These are phyloP conservation scores for Cylindrotheca fusiformis DNA, from an alignment of 108 stramenopile species.

Conservation along the genomic window DNA sequence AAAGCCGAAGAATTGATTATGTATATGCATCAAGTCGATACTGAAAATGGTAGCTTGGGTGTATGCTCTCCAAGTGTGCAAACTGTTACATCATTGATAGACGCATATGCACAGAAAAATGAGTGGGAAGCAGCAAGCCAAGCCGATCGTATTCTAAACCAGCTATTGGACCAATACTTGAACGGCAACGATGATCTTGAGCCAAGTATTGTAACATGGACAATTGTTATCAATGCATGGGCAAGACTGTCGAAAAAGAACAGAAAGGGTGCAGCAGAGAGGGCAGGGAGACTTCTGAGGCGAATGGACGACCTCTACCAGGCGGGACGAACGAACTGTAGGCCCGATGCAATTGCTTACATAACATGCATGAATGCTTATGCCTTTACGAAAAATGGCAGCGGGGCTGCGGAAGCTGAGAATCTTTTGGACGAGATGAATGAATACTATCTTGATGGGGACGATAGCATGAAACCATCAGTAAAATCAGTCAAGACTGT, in stretches of 20 bases:
- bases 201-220: slow-evolving; percentile 49
- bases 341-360: slow-evolving; percentile 47
- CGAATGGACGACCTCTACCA: slow-evolving; percentile 53
- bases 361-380: slow-evolving; percentile 56
- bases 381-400: slow-evolving; percentile 34
- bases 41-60: slow-evolving; percentile 11
- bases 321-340: slow-evolving; percentile 33
- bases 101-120: slow-evolving; percentile 45
- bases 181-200: slow-evolving; percentile 32
- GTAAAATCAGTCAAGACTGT: slow-evolving; percentile 27
- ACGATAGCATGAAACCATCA: slow-evolving; percentile 41
- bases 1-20: slow-evolving; percentile 55
- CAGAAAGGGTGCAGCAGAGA: slow-evolving; percentile 43
- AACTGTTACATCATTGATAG: slow-evolving; percentile 51
- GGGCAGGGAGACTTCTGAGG: slow-evolving; percentile 51
- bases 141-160: slow-evolving; percentile 40
- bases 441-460: slow-evolving; percentile 40
- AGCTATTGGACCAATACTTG: slow-evolving; percentile 34
- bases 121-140: slow-evolving; percentile 33
- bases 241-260: slow-evolving; percentile 38
- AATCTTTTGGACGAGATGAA: slow-evolving; percentile 58
- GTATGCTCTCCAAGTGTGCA: slow-evolving; percentile 29
- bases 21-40: slow-evolving; percentile 47
- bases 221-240: slow-evolving; percentile 48
- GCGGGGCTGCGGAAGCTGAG: slow-evolving; percentile 53